Conservation (phyloP, 257 asterid genomes). For the Solanum paucissectum region DNA sequence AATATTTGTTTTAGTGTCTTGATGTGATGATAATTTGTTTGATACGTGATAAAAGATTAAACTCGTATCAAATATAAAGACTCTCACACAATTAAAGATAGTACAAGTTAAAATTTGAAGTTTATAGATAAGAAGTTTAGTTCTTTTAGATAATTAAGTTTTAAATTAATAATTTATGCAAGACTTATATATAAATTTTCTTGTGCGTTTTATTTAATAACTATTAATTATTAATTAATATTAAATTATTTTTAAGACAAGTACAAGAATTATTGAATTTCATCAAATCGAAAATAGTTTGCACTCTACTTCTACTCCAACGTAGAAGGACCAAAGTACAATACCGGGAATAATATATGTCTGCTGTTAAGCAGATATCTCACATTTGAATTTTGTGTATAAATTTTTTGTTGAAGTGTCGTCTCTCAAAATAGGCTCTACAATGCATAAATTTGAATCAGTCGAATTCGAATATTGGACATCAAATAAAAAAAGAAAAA, state of each 20-base stretch:
- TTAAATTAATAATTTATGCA: not conserved
- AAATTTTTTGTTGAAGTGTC: not conserved
- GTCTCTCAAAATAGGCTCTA: not conserved
- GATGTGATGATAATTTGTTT: not conserved
- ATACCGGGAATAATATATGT: too few relatives aligned
- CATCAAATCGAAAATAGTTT: not conserved
- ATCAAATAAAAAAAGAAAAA: not conserved
- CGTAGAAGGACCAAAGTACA: not conserved
- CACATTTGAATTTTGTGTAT: not conserved
- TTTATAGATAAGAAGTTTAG: not conserved
- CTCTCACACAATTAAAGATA: not conserved
- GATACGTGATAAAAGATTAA: not conserved
- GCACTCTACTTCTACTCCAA: not conserved
- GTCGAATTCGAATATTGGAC: accelerated
- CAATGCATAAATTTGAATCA: not conserved
- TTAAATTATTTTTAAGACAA: not conserved
- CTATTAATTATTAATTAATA: not conserved
- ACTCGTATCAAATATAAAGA: not conserved
- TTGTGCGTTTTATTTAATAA: not conserved
- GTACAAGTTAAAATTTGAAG: not conserved
- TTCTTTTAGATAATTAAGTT: not conserved
- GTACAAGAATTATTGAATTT: not conserved
- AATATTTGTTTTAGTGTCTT: not conserved
- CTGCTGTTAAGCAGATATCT: not conserved
- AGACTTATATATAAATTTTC: not conserved